A percentile compares a stretch with the other conserved stretches of the same genome.
These are phyloP conservation scores for Picea sitchensis DNA, from an alignment of 75 land plant genomes.

Conservation along the genomic window DNA sequence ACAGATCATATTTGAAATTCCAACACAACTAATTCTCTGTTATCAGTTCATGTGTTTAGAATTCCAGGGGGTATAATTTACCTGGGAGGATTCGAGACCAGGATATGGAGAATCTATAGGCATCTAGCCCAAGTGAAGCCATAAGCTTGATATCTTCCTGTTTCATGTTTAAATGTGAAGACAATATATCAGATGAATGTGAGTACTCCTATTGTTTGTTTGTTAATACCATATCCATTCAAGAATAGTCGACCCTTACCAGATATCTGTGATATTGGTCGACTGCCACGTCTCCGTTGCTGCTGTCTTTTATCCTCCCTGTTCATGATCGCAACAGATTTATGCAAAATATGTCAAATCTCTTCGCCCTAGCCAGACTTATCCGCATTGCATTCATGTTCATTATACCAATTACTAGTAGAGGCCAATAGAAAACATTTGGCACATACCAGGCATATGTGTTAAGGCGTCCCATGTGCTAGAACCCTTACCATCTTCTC, in stretches of 20 bases:
- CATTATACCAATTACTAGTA: background rate
- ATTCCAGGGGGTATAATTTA: background rate
- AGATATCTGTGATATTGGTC: no score
- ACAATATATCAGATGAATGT: conserved; percentile 16
- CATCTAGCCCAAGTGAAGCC: no score
- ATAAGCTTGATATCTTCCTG: conserved; percentile 26
- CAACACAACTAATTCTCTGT: no score
- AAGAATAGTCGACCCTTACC: conserved; percentile 14
- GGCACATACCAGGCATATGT: conserved; percentile 33
- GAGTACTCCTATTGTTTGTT: background rate
- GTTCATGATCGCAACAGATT: background rate
- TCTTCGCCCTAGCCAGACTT: no score
- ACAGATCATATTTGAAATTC: conserved; percentile 15
- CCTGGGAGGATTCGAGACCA: conserved; percentile 8
- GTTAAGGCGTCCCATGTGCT: conserved; percentile 9
- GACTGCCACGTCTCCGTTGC: conserved; percentile 35
- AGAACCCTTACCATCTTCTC: conserved; percentile 30
- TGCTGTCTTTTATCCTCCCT: conserved; percentile 15
- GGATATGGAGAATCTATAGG: no score
- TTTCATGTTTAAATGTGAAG: conserved; percentile 42
- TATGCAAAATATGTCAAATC: no score
- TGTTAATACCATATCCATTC: conserved; percentile 30
- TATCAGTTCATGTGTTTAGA: conserved; percentile 11
- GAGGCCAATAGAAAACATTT: background rate
- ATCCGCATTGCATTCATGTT: no score